Percentiles rank a stretch among this genome's conserved stretches.
Conservation (phyloP, 495 filamentous ascomycete genomes). For the Oleoguttula mirabilis region DNA sequence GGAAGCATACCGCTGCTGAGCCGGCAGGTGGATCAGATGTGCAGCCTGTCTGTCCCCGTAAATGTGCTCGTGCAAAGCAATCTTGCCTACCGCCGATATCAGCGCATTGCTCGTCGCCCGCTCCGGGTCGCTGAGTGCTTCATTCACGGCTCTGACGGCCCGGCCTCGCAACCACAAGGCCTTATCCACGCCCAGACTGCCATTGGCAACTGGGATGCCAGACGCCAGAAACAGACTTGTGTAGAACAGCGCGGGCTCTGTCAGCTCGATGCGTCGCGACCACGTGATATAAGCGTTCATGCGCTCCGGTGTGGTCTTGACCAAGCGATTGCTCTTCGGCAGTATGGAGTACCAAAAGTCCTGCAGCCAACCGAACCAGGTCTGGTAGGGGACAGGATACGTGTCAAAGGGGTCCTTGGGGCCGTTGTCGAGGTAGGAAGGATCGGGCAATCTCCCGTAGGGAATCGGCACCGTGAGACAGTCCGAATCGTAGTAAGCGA, state of each 20-base stretch:
- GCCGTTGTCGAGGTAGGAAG: not conserved
- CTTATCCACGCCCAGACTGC: not conserved
- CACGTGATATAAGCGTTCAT: not conserved
- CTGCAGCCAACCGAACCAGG: not conserved
- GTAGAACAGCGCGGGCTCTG: conserved; percentile 3
- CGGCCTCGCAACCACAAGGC: not conserved
- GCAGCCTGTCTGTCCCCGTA: conserved; percentile 1
- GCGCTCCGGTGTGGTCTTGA: not conserved
- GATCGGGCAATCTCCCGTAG: not conserved
- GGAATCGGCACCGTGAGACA: not conserved
- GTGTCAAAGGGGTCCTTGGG: conserved; percentile 2
- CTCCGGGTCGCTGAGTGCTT: not conserved
- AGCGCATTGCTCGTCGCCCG: not conserved
- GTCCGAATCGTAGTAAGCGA: too few relatives aligned
- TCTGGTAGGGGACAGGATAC: conserved; percentile 1
- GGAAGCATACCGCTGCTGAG: conserved; percentile 3
- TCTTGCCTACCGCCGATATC: conserved; percentile 5
- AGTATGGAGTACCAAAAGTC: not conserved
- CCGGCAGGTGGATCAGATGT: not conserved
- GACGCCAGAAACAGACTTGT: not conserved
- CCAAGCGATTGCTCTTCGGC: not conserved
- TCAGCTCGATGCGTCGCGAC: not conserved
- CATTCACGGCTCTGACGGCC: not conserved
- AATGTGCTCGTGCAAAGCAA: conserved; percentile 1
- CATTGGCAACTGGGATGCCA: not conserved